Conservation (phyloP, 345 rosid genomes). For the Sonneratia alba region DNA sequence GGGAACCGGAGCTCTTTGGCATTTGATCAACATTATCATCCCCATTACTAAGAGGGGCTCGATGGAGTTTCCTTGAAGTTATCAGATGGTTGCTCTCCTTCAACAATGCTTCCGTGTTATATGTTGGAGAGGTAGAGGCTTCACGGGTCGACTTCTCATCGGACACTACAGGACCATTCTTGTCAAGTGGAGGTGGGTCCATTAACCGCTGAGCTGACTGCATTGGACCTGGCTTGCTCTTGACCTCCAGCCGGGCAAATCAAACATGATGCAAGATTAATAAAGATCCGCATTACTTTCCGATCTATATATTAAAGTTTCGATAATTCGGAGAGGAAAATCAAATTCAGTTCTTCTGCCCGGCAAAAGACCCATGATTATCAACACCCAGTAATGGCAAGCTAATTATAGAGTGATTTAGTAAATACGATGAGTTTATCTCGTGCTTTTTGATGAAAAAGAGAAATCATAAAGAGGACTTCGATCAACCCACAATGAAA, state of each 20-base stretch:
- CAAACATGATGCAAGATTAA: not conserved
- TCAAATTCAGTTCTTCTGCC: too few species aligned
- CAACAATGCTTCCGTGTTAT: slow-evolving; percentile 18
- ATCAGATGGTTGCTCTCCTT: slow-evolving; percentile 18
- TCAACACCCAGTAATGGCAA: too few species aligned
- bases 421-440: too few species aligned
- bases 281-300: not conserved
- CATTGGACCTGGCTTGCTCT: slow-evolving; percentile 15
- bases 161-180: slow-evolving; percentile 19
- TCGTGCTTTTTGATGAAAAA: too few species aligned
- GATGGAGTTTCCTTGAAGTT: slow-evolving; percentile 18
- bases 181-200: slow-evolving; percentile 39
- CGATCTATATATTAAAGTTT: too few species aligned
- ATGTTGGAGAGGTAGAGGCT: slow-evolving; percentile 19
- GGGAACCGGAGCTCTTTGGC: slow-evolving; percentile 35
- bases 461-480: not conserved
- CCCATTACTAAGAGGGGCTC: not conserved
- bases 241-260: slow-evolving; percentile 18
- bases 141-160: slow-evolving; percentile 23
- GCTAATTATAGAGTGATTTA: too few species aligned
- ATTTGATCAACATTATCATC: slow-evolving; percentile 30
- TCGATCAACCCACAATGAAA: not conserved
- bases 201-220: slow-evolving; percentile 20
- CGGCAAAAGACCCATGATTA: too few species aligned
- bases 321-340: too few species aligned